Conservation (phyloP, 1,284 basidiomycete genomes). For the Leccinum brunneo-olivaceum region DNA sequence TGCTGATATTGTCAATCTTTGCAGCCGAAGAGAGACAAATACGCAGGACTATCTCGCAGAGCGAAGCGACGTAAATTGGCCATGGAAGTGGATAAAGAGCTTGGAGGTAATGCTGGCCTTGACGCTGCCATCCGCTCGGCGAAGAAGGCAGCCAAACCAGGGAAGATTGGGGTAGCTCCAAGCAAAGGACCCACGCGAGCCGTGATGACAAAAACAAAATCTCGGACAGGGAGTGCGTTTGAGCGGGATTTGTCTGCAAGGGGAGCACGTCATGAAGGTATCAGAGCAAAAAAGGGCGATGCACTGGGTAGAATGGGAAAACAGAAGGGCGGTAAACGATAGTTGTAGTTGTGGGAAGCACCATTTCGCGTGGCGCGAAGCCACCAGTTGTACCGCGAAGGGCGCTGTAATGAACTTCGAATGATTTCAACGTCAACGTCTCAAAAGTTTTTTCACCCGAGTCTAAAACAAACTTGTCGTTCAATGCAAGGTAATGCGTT, state of each 20-base stretch:
- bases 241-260: slow-evolving; percentile 38
- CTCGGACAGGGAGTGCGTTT: slow-evolving; percentile 30
- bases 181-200: slow-evolving; percentile 12
- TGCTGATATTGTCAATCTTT: slow-evolving; percentile 8
- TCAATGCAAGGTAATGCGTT: slow-evolving; percentile 45
- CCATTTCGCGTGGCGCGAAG: slow-evolving; percentile 25
- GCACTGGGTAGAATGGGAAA: slow-evolving; percentile 44
- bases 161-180: slow-evolving; percentile 33
- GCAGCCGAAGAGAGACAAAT: slow-evolving; percentile 79
- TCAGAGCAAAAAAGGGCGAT: slow-evolving; percentile 45
- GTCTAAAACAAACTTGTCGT: slow-evolving; percentile 1
- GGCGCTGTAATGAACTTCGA: slow-evolving; percentile 18
- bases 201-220: slow-evolving; percentile 18
- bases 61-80: slow-evolving; percentile 84
- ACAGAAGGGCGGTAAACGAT: slow-evolving; percentile 38
- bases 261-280: slow-evolving; percentile 33
- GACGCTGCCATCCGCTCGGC: slow-evolving; percentile 77
- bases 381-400: slow-evolving; percentile 18
- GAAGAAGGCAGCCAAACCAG: slow-evolving; percentile 67
- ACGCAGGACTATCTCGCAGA: slow-evolving; percentile 77
- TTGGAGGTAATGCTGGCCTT: slow-evolving; percentile 48
- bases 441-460: slow-evolving; percentile 7
- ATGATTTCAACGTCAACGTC: slow-evolving; percentile 13
- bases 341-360: slow-evolving; percentile 22
- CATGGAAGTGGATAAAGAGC: slow-evolving; percentile 69